These are phyloP conservation scores for Lagenidium giganteum DNA, from an alignment of 352 stramenopile genomes.

Conservation along the genomic window DNA sequence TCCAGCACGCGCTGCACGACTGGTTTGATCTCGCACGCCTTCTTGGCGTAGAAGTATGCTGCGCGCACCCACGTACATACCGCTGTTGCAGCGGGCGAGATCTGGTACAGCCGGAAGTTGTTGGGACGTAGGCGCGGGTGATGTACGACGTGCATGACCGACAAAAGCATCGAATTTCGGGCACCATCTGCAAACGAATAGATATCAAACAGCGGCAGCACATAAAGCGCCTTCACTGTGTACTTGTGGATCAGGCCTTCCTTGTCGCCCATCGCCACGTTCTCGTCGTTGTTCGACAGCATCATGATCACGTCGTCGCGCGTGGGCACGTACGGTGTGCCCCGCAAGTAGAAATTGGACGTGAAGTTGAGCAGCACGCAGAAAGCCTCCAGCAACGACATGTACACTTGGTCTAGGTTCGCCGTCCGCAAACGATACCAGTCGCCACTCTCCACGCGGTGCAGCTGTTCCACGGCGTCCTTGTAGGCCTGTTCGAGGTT, in stretches of 20 bases:
- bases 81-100: slow-evolving; percentile 57
- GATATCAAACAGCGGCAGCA: slow-evolving; percentile 73
- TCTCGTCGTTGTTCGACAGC: slow-evolving; percentile 74
- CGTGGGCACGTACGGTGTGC: slow-evolving; percentile 33
- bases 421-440: slow-evolving; percentile 68
- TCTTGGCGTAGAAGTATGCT: slow-evolving; percentile 63
- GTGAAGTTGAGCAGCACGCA: slow-evolving; percentile 67
- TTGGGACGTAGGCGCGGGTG: slow-evolving; percentile 58
- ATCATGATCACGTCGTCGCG: slow-evolving; percentile 59
- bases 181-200: slow-evolving; percentile 75
- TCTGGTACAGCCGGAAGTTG: slow-evolving; percentile 54
- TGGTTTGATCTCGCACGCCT: slow-evolving; percentile 59
- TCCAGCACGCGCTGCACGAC: slow-evolving; percentile 47
- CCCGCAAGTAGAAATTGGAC: slow-evolving; percentile 51
- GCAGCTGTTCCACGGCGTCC: slow-evolving; percentile 43
- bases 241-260: slow-evolving; percentile 80
- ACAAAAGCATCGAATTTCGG: slow-evolving; percentile 51
- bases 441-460: slow-evolving; percentile 50
- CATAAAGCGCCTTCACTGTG: slow-evolving; percentile 69
- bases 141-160: slow-evolving; percentile 64
- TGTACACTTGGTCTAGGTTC: slow-evolving; percentile 50
- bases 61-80: slow-evolving; percentile 70
- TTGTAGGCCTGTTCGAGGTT: slow-evolving; percentile 61
- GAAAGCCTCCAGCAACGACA: slow-evolving; percentile 67
- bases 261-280: slow-evolving; percentile 71